Base-by-base conservation (phyloP, 768 basidiomycete species). In the Boletus patriciae region DNA sequence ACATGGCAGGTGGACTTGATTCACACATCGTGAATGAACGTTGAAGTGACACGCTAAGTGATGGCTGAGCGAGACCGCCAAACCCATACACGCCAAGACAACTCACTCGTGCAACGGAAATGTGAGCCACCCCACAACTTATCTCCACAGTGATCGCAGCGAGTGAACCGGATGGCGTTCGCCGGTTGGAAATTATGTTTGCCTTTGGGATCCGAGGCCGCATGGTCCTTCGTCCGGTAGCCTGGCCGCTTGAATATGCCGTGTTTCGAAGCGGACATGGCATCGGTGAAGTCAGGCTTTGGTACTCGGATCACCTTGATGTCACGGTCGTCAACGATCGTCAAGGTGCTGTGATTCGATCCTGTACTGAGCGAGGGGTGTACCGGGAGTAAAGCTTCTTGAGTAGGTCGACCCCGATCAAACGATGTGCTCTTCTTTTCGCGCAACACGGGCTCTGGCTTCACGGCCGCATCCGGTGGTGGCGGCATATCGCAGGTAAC, bases 101-200 rank as follows among this genome's bases (percentile, higher is more conserved):
- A 79, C 92, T 69, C 68, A 94, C 96, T 80, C 62, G 87, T 83
- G 69, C 97, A 99, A 33, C 92, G 87, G 51, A 92, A 79, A 68
- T 95, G 94, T n/a, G 94, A 84, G 8, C 96, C 96, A 6, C 97
- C 97, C 94, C 95, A 99, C 86, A 98, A 86, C 78, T 98, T 99
- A 69, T 98, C 97, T 34, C 87, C 88, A 68, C 97, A 99, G 52
- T 95, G 88, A 65, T 98, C 97, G 68, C 97, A 99, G 41, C 92
- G 83, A 29, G 92, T 87, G 55, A 97, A 90, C 37, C 95, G 84
- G 55, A 98, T 77, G 29, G 94, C 83, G 64, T 87, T 96, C 60
- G 92, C 77, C 61, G 90, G 93, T 67, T 93, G 90, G 80, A 98
- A 98, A 59, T 80, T 82, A 70, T 99, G 97, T 54, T 90, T 81